phyloP scores from a whole-genome alignment of 129 eudicot genomes.

The Artemisia argyi region DNA sequence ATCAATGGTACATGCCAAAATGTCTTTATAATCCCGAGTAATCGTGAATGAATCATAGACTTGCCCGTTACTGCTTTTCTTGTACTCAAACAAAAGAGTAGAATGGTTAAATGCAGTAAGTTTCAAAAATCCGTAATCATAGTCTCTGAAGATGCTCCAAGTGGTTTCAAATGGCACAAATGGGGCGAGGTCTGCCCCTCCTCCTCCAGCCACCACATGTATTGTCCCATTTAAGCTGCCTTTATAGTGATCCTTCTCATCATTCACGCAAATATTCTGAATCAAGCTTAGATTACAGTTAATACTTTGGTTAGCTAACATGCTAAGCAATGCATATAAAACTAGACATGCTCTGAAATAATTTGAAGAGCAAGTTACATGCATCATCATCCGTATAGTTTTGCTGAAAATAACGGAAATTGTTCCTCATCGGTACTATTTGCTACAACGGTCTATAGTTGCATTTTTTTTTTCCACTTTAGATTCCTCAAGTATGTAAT shows the following conservation, averaged over 20 bases:
- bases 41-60: slow-evolving; percentile 71
- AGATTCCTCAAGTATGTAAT: no score
- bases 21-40: slow-evolving; percentile 66
- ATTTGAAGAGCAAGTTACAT: no score
- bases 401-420: no score
- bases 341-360: no score
- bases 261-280: slow-evolving; percentile 60
- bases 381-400: no score
- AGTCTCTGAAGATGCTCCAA: slow-evolving; percentile 69
- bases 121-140: slow-evolving; percentile 64
- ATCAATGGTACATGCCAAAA: slow-evolving; percentile 59
- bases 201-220: slow-evolving; percentile 76
- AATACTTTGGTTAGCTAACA: slow-evolving; percentile 1
- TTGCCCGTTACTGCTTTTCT: slow-evolving; percentile 64
- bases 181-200: slow-evolving; percentile 53
- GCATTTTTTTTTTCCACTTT: no score
- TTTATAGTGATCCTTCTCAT: slow-evolving; percentile 44
- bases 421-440: no score
- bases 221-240: slow-evolving; percentile 65
- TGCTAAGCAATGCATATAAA: no score
- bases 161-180: slow-evolving; percentile 41
- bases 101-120: slow-evolving; percentile 75
- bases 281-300: slow-evolving; percentile 7
- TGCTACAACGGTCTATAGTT: no score
- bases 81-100: slow-evolving; percentile 63